These are phyloP conservation scores for Collybia sp. DNA, from an alignment of 768 basidiomycete species.

Conservation along the genomic window DNA sequence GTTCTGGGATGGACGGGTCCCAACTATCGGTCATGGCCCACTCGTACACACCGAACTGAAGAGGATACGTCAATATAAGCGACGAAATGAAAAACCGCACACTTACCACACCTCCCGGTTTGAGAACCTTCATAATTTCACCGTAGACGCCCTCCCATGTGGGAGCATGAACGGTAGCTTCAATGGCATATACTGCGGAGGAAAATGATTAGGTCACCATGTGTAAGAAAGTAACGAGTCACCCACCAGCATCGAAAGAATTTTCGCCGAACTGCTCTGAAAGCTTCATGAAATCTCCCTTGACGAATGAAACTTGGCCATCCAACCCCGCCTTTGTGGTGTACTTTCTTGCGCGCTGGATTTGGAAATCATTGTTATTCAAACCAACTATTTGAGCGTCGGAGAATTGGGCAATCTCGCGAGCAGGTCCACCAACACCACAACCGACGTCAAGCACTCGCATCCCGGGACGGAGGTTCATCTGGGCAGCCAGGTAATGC, in stretches of 20 bases:
- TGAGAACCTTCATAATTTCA: conserved; percentile 89
- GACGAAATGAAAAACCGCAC: background rate
- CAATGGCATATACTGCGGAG: conserved; percentile 88
- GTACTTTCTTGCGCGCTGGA: conserved; percentile 81
- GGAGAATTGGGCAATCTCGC: conserved; percentile 89
- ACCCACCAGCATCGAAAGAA: conserved; percentile 89
- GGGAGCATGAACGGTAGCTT: conserved; percentile 96
- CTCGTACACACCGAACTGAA: conserved; percentile 94
- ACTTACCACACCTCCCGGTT: conserved; percentile 91
- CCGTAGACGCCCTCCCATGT: conserved; percentile 94
- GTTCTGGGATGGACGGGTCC: conserved; percentile 80
- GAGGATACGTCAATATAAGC: conserved; percentile 1
- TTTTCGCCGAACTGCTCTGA: conserved; percentile 87
- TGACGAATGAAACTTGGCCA: conserved; percentile 74
- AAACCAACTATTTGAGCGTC: conserved; percentile 82
- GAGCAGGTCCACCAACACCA: conserved; percentile 95
- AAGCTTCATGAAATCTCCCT: conserved; percentile 97
- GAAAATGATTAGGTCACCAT: conserved; percentile 2
- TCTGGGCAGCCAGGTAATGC: conserved; percentile 90
- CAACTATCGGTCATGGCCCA: conserved; percentile 98
- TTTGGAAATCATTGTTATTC: conserved; percentile 97
- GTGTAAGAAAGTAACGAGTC: background rate
- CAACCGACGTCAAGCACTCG: conserved; percentile 97
- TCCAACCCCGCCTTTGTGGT: conserved; percentile 73
- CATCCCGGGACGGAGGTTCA: conserved; percentile 86